phyloP scores from a whole-genome alignment of 2,329 filamentous ascomycete genomes.

The Cordyceps cicadae region DNA sequence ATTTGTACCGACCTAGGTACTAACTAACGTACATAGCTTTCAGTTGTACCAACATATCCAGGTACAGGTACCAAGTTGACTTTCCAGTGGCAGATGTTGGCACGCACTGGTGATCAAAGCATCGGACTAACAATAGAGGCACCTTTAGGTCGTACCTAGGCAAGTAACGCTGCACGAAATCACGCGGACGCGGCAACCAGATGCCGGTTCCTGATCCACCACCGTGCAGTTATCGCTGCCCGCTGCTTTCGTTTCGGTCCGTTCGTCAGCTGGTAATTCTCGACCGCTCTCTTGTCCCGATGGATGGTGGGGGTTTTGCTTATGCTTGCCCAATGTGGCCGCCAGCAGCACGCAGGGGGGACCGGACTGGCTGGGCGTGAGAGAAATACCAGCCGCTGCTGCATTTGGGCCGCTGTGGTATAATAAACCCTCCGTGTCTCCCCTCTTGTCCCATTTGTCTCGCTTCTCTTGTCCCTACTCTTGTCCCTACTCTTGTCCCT shows the following conservation, averaged over 20 bases:
- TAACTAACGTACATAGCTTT: too few relatives aligned
- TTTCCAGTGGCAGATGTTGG: too few relatives aligned
- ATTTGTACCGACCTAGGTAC: too few relatives aligned
- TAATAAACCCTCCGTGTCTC: slow-evolving; percentile 2
- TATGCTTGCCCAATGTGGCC: slow-evolving; percentile 1
- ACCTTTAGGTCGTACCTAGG: too few relatives aligned
- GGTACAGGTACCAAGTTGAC: too few relatives aligned
- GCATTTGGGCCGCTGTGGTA: background rate
- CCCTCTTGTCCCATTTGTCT: background rate
- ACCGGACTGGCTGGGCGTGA: background rate
- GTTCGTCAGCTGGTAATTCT: background rate
- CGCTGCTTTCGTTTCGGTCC: background rate
- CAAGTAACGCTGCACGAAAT: background rate
- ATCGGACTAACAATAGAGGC: background rate
- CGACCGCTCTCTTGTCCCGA: background rate
- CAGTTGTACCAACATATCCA: too few relatives aligned
- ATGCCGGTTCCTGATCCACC: slow-evolving; percentile 4
- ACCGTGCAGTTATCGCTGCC: background rate
- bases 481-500: too few relatives aligned
- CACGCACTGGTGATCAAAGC: background rate
- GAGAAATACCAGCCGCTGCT: background rate
- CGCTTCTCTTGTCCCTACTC: background rate
- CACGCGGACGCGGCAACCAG: background rate
- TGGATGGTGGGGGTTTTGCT: background rate
- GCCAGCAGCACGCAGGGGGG: background rate